Conservation (phyloP, 2,329 filamentous ascomycete species). For the Cryphonectria radicalis region DNA sequence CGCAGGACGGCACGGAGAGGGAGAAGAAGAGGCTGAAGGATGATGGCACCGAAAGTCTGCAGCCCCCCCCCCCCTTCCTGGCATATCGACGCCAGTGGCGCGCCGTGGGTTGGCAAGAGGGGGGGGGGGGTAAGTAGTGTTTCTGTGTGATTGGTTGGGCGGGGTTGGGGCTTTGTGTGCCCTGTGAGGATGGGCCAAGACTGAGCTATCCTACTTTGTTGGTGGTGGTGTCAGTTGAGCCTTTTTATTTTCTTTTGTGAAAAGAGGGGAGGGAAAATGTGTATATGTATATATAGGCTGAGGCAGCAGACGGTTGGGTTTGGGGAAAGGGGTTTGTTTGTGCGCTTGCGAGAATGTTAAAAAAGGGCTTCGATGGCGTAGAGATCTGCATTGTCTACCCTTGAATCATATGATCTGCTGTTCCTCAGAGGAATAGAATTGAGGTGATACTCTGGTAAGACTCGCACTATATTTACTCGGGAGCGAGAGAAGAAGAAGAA, state of each 20-base stretch:
- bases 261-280: not conserved
- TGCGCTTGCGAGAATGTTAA: not conserved
- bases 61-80: not conserved
- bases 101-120: not conserved
- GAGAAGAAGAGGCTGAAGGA: not conserved
- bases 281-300: not conserved
- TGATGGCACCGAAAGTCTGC: not conserved
- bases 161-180: not conserved
- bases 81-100: not conserved
- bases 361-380: not conserved
- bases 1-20: too few species aligned
- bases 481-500: conserved; percentile 11
- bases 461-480: not conserved
- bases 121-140: not conserved
- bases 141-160: not conserved
- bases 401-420: not conserved
- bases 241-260: not conserved
- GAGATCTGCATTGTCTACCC: not conserved
- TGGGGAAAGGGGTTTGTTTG: not conserved
- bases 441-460: not conserved
- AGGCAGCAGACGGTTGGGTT: not conserved
- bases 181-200: not conserved
- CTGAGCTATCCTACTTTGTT: not conserved
- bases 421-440: not conserved
- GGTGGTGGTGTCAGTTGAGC: not conserved